Conservation (phyloP, 2,329 filamentous ascomycete species). For the Phialophora expanda region DNA sequence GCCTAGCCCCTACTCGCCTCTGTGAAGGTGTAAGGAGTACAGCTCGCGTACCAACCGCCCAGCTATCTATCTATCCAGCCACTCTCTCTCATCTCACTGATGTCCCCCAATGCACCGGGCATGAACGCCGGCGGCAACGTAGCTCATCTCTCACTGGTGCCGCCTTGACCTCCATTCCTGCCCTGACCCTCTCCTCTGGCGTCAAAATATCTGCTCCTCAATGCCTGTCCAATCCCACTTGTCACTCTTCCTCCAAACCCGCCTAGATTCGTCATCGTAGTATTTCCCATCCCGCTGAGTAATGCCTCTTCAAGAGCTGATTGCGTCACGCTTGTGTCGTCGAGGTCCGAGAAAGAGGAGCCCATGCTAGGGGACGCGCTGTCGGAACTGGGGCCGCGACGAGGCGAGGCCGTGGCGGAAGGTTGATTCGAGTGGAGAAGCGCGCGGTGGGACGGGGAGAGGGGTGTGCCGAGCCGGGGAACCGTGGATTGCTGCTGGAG, state of each 20-base stretch:
- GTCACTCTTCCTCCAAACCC: constrained; percentile 55
- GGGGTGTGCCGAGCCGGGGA: constrained; percentile 24
- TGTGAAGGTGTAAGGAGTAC: no score
- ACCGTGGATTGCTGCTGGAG: not conserved
- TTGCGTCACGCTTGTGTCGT: constrained; percentile 69
- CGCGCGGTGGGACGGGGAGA: constrained; percentile 55
- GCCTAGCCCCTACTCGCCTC: no score
- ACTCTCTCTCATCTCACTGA: not conserved
- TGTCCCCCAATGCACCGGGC: no score
- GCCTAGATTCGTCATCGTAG: constrained; percentile 41
- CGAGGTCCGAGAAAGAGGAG: constrained; percentile 69
- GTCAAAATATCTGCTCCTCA: constrained; percentile 58
- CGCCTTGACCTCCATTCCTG: constrained; percentile 4
- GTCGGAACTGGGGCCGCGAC: constrained; percentile 54
- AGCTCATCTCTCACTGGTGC: constrained; percentile 10
- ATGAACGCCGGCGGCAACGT: not conserved
- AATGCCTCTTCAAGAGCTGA: constrained; percentile 69
- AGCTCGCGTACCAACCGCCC: no score
- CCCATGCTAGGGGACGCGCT: constrained; percentile 65
- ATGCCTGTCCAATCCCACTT: constrained; percentile 59
- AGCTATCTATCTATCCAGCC: not conserved
- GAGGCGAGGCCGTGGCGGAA: constrained; percentile 30
- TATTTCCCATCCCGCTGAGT: constrained; percentile 66
- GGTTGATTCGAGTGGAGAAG: constrained; percentile 47
- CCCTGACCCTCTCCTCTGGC: constrained; percentile 25